Conservation (phyloP, 208 protist genomes). For the Trypanosoma platydactyli region DNA sequence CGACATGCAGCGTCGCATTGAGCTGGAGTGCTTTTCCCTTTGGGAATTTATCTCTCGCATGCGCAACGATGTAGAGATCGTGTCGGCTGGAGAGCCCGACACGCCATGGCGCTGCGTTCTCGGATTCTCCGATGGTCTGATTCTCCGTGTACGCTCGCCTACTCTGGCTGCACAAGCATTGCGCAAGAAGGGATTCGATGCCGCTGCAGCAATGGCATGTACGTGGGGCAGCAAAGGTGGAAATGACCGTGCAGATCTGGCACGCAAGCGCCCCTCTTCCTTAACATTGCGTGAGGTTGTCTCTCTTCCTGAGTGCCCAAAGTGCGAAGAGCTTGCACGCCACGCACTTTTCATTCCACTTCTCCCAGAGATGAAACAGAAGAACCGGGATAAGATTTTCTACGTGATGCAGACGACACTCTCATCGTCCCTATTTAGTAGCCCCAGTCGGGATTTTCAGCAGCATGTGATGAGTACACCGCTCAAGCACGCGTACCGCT, state of each 20-base stretch:
- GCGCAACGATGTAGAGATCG: conserved; percentile 32
- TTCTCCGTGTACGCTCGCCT: conserved; percentile 32
- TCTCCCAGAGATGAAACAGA: conserved; percentile 19
- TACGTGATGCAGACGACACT: conserved; percentile 17
- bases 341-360: conserved; percentile 50
- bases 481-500: conserved; percentile 22
- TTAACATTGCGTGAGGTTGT: conserved; percentile 28
- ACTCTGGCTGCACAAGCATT: conserved; percentile 16
- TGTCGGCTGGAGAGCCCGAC: conserved; percentile 36
- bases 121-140: conserved; percentile 19
- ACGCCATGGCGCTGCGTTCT: conserved; percentile 30
- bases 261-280: not conserved
- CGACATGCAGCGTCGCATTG: not conserved
- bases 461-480: conserved; percentile 15
- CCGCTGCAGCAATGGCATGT: conserved; percentile 11
- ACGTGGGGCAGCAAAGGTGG: not conserved
- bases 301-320: conserved; percentile 41
- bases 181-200: conserved; percentile 29
- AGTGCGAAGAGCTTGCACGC: conserved; percentile 25
- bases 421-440: conserved; percentile 13
- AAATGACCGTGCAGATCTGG: not conserved
- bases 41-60: conserved; percentile 38
- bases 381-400: conserved; percentile 14
- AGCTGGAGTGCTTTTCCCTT: conserved; percentile 29
- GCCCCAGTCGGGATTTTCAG: conserved; percentile 21